These are phyloP conservation scores for Taphrina deformans DNA, from an alignment of 1,139 yeast genomes.

Conservation along the genomic window DNA sequence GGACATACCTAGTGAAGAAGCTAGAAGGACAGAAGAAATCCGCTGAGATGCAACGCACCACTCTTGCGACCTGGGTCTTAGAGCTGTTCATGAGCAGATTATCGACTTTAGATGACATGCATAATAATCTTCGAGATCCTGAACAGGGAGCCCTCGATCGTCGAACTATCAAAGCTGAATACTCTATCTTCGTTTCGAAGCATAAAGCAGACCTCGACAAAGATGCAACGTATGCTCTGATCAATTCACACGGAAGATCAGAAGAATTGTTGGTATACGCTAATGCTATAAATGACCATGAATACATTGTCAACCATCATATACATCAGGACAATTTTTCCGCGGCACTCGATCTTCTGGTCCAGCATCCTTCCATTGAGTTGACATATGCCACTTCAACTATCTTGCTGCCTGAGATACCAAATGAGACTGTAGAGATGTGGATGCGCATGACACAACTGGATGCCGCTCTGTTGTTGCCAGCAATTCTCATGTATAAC, in stretches of 20 bases:
- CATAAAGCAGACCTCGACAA: conserved; percentile 59
- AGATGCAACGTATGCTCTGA: conserved; percentile 69
- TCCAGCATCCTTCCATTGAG: conserved; percentile 52
- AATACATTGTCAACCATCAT: conserved; percentile 68
- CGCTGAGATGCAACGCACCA: conserved; percentile 53
- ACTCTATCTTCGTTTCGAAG: conserved; percentile 56
- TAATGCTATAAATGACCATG: conserved; percentile 64
- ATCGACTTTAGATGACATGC: conserved; percentile 52
- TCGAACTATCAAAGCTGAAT: conserved; percentile 44
- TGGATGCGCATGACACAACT: conserved; percentile 66
- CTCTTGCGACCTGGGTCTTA: conserved; percentile 81
- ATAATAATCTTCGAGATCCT: conserved; percentile 41
- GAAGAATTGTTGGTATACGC: conserved; percentile 69
- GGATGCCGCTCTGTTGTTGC: conserved; percentile 64
- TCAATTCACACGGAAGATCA: conserved; percentile 64
- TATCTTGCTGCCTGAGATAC: conserved; percentile 64
- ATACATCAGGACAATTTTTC: conserved; percentile 70
- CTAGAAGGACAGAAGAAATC: conserved; percentile 45
- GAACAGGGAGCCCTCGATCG: conserved; percentile 35
- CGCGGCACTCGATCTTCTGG: conserved; percentile 64
- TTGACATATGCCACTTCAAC: conserved; percentile 67
- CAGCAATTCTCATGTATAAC: conserved; percentile 73
- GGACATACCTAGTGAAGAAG: conserved; percentile 60
- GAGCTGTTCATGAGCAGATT: conserved; percentile 61
- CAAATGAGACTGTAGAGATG: conserved; percentile 68